A percentile compares a stretch with the other conserved stretches of the same genome.
These are phyloP conservation scores for Eutrema heterophyllum DNA, from an alignment of 345 rosid species.

Conservation along the genomic window DNA sequence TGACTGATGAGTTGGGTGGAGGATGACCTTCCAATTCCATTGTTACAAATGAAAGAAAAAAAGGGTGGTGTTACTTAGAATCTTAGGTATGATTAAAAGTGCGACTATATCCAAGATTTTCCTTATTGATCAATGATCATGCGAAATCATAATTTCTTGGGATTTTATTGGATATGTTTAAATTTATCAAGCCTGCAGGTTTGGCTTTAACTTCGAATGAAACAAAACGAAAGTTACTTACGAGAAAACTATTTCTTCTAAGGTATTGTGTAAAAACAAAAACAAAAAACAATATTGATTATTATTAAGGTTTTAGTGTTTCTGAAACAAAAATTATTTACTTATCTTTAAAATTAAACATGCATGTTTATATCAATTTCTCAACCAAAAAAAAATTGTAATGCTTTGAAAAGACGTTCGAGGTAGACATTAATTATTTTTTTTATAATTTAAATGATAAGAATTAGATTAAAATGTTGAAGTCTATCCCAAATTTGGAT, in stretches of 20 bases:
- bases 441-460: background rate
- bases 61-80: background rate
- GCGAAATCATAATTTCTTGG: background rate
- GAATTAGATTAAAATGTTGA: background rate
- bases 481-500: background rate
- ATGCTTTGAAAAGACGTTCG: background rate
- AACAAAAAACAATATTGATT: background rate
- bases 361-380: background rate
- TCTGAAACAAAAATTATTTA: background rate
- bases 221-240: background rate
- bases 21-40: background rate
- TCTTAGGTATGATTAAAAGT: background rate
- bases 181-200: constrained; percentile 2
- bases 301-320: background rate
- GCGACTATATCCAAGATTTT: background rate
- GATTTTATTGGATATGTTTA: background rate
- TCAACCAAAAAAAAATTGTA: background rate
- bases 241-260: background rate
- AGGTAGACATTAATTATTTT: background rate
- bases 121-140: background rate
- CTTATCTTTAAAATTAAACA: background rate
- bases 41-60: background rate
- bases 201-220: background rate
- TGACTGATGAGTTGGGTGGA: background rate
- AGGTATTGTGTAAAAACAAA: background rate